Evolutionary conservation across 805 yeast genomes (phyloP).

Genomic region (Limtongozyma cylindracea): DNA sequence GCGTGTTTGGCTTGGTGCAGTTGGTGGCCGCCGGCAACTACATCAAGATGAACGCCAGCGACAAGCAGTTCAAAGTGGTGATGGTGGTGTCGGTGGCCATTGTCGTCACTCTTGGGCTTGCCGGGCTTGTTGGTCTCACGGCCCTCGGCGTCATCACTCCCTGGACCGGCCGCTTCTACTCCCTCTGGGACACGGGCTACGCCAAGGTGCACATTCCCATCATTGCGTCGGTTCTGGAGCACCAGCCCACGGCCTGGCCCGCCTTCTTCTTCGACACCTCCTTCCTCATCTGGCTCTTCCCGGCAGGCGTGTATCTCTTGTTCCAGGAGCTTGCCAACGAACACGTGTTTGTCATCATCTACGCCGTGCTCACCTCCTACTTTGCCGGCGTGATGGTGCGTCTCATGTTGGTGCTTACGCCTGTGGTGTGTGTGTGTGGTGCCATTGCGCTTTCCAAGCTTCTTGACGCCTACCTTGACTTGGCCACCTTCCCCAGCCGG

Average conservation of each 20-base stretch:
- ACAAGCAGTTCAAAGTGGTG: constrained; percentile 47
- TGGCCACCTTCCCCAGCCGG: constrained; percentile 6
- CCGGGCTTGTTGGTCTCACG: constrained; percentile 57
- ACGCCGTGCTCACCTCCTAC: constrained; percentile 82
- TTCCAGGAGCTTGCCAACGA: constrained; percentile 80
- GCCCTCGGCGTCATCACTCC: constrained; percentile 91
- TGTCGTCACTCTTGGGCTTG: constrained; percentile 35
- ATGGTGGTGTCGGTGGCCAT: constrained; percentile 30
- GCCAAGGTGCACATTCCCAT: constrained; percentile 97
- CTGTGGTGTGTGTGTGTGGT: constrained; percentile 81
- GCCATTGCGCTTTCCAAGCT: constrained; percentile 74
- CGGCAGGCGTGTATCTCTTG: constrained; percentile 82
- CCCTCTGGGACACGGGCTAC: constrained; percentile 93
- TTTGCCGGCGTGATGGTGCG: constrained; percentile 99
- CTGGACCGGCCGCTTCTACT: constrained; percentile 98
- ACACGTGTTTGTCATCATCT: constrained; percentile 79
- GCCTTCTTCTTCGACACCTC: constrained; percentile 88
- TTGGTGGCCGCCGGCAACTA: constrained; percentile 71
- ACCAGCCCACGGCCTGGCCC: constrained; percentile 99
- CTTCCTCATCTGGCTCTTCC: constrained; percentile 92
- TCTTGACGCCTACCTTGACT: constrained; percentile 56
- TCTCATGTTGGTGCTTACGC: constrained; percentile 89
- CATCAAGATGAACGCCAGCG: constrained; percentile 46
- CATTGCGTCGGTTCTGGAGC: constrained; percentile 96
- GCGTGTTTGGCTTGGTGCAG: constrained; percentile 89